Conservation (phyloP, 164 flowering plant genomes). For the Vitis labrusca region DNA sequence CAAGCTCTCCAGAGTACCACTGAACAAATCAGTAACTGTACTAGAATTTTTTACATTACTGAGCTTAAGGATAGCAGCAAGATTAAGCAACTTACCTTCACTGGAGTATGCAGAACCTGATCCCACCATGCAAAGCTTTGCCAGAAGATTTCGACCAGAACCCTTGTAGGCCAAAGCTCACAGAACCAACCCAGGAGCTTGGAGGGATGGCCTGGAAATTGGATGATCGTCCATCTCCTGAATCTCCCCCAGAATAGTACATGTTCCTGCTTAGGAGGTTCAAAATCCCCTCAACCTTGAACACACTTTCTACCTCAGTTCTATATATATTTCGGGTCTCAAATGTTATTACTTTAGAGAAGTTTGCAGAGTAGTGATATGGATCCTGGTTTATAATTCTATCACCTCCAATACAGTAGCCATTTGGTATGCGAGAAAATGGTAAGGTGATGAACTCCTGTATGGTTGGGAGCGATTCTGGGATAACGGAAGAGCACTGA, state of each 20-base stretch:
- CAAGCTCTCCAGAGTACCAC: slow-evolving; percentile 50
- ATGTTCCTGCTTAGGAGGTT: not conserved
- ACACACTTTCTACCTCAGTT: slow-evolving; percentile 13
- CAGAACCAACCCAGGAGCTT: not conserved
- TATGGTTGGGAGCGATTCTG: slow-evolving; percentile 7
- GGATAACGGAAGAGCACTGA: slow-evolving; percentile 19
- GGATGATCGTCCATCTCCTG: too few species aligned
- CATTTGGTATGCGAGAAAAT: not conserved
- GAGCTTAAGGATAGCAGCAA: slow-evolving; percentile 49
- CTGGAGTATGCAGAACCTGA: slow-evolving; percentile 14
- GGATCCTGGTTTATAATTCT: not conserved
- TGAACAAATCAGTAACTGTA: slow-evolving; percentile 34
- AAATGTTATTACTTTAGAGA: not conserved
- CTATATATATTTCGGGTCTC: not conserved
- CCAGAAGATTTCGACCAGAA: slow-evolving; percentile 51
- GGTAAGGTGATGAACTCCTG: not conserved
- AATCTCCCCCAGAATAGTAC: not conserved
- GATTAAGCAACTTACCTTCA: slow-evolving; percentile 30
- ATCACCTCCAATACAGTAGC: slow-evolving; percentile 11
- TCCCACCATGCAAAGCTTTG: slow-evolving; percentile 62
- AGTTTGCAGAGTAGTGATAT: not conserved
- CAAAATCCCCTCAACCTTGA: slow-evolving; percentile 20
- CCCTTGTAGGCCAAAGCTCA: slow-evolving; percentile 37
- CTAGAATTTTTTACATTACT: slow-evolving; percentile 30
- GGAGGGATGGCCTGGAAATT: not conserved